Evolutionary conservation across 352 stramenopile genomes (phyloP), one percentile per base, ranked within the genome.

Genomic region (Sclerospora graminicola): DNA sequence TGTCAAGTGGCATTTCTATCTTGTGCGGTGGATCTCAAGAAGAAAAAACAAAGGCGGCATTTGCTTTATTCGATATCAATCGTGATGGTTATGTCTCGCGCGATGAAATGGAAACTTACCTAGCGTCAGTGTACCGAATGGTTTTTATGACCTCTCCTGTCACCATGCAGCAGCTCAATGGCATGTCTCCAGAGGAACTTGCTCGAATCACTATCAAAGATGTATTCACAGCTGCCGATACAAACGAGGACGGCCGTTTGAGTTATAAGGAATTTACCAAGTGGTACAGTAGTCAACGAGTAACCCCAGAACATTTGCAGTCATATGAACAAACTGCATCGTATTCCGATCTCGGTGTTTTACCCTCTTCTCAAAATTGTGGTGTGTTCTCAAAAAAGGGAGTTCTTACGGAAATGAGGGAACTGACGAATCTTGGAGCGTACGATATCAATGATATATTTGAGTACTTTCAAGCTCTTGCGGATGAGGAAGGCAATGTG

Each of bases 401-500:
- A 46, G 66, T 60, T 13, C 59, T 92, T 4, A 69, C 70, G 32
- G 69, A 88, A 33, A 88, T 89, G 74, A 83, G 83, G 34, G 41
- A 73, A 30, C 50, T 90, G n/a, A 89, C 79, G 2, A 89, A 87
- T 37, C 62, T 93, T 8, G 62, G 68, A 9, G 62, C 75, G 18
- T 93, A 90, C 45, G 78, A 89, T 11, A 72, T 90, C 15, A 84
- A 87, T 47, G 82, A 93, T 44, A 85, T 93, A 46, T 84, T 91
- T 36, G 73, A 89, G 51, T 89, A 89, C 41, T 94, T 94, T 43
- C 59, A 76, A 56, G 62, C 76, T 11, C 85, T 70, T 0, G 71
- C 82, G 1, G 74, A 89, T 34, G 32, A 46, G 5, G 40, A 76
- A 8, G 76, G 76, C n/a, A 80, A 69, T 31, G 33, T 94, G 4